Evolutionary conservation across 1,284 basidiomycete species (phyloP).

Genomic region (Cryptococcus sp.): DNA sequence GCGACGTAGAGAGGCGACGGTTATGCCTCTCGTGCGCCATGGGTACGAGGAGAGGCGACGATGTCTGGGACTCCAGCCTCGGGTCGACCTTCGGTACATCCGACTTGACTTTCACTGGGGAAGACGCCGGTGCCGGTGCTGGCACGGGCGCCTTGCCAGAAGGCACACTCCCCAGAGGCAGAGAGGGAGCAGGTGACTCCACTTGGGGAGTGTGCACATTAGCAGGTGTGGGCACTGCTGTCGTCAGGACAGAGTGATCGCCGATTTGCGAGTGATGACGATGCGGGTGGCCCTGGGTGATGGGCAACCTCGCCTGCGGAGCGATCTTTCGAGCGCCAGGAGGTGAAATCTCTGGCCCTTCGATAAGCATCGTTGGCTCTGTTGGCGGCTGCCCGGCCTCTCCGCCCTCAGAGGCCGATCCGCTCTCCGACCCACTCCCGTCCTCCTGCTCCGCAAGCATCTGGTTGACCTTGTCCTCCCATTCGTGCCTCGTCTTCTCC

Average conservation of each 20-base stretch:
- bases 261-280: slow-evolving; percentile 21
- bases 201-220: not conserved
- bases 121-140: slow-evolving; percentile 8
- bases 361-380: slow-evolving; percentile 1
- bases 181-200: not conserved
- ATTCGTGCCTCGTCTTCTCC: slow-evolving; percentile 95
- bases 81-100: not conserved
- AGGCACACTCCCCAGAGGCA: not conserved
- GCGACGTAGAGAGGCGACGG: slow-evolving; percentile 24
- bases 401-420: slow-evolving; percentile 21
- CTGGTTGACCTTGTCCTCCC: slow-evolving; percentile 80
- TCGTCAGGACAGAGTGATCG: slow-evolving; percentile 17
- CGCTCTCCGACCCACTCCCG: slow-evolving; percentile 48
- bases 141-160: slow-evolving; percentile 2
- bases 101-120: not conserved
- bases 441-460: slow-evolving; percentile 63
- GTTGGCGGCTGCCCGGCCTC: slow-evolving; percentile 4
- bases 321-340: slow-evolving; percentile 42
- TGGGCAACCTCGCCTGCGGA: slow-evolving; percentile 41
- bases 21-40: slow-evolving; percentile 21
- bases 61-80: slow-evolving; percentile 5
- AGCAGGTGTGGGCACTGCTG: slow-evolving; percentile 6
- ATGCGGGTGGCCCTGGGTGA: slow-evolving; percentile 45
- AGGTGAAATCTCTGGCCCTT: slow-evolving; percentile 29
- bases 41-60: slow-evolving; percentile 27